Conservation (phyloP, 2,329 filamentous ascomycete species). For the Aspergillus amoenus region DNA sequence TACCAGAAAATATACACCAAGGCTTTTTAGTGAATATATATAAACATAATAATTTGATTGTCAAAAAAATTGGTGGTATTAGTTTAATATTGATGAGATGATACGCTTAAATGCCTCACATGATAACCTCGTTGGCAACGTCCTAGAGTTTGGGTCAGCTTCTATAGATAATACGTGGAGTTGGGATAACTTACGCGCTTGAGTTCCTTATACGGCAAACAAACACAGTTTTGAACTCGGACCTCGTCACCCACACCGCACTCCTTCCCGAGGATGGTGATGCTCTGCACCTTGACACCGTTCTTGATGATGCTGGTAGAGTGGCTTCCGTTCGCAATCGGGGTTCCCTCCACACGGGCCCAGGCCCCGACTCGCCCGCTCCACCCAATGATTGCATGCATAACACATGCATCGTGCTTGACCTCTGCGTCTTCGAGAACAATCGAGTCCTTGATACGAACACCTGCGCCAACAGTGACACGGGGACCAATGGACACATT, state of each 20-base stretch:
- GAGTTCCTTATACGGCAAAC: constrained; percentile 95
- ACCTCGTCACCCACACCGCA: constrained; percentile 92
- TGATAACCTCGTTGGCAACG: constrained; percentile 69
- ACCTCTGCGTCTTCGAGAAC: constrained; percentile 93
- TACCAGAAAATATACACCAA: background rate
- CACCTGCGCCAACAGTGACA: constrained; percentile 78
- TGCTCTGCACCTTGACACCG: constrained; percentile 96
- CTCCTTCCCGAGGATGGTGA: constrained; percentile 96
- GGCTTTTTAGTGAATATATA: background rate
- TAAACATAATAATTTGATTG: background rate
- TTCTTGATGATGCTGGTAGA: constrained; percentile 95
- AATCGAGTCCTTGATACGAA: constrained; percentile 91
- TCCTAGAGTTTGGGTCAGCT: constrained; percentile 27
- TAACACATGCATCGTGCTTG: constrained; percentile 92
- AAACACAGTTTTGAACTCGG: constrained; percentile 95
- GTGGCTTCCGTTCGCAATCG: constrained; percentile 82
- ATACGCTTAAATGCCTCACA: constrained; percentile 57
- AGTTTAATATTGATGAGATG: constrained; percentile 2
- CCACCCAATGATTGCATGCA: constrained; percentile 97
- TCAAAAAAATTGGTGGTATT: background rate
- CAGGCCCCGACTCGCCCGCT: constrained; percentile 94
- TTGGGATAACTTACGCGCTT: constrained; percentile 70
- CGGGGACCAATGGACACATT: constrained; percentile 97
- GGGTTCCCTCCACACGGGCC: constrained; percentile 95
- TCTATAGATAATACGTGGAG: background rate